A percentile compares a stretch with the other conserved stretches of the same genome.
phyloP scores from a whole-genome alignment of 2,329 filamentous ascomycete species.

The Aspergillus ustus region DNA sequence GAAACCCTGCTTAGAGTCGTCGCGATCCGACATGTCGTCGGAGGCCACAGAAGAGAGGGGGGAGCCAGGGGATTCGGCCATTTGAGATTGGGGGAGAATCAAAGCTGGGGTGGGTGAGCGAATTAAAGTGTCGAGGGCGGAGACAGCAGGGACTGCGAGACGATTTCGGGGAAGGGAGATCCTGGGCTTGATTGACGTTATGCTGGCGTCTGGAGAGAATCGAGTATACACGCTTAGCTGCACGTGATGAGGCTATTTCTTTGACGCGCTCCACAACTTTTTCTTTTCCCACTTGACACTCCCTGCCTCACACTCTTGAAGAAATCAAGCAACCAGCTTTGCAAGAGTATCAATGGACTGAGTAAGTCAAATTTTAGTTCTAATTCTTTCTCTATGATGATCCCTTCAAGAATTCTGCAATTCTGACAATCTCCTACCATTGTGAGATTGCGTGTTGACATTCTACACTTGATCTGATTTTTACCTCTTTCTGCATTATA shows the following conservation, averaged over 20 bases:
- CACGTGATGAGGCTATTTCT: conserved; percentile 33
- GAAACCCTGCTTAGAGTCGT: conserved; percentile 59
- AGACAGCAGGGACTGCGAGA: conserved; percentile 4
- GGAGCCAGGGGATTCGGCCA: conserved; percentile 63
- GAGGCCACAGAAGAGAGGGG: conserved; percentile 68
- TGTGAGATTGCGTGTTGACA: conserved; percentile 52
- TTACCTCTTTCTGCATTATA: neutral
- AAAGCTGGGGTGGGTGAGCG: conserved; percentile 3
- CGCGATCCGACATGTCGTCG: conserved; percentile 61
- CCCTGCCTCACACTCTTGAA: neutral
- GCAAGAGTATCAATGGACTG: neutral
- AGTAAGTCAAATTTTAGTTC: neutral
- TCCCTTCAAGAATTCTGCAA: conserved; percentile 52
- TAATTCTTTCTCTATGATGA: conserved; percentile 38
- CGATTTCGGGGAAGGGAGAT: neutral
- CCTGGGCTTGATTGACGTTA: conserved; percentile 17
- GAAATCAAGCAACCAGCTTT: no score
- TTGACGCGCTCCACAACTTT: conserved; percentile 5
- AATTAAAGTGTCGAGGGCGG: conserved; percentile 12
- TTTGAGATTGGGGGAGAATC: conserved; percentile 28
- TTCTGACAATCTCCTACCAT: conserved; percentile 46
- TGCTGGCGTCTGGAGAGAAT: conserved; percentile 21
- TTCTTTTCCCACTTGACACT: conserved; percentile 11
- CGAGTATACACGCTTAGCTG: conserved; percentile 26
- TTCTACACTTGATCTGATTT: conserved; percentile 54